phyloP scores from a whole-genome alignment of 257 asterid species.

The Plantago elongata region DNA sequence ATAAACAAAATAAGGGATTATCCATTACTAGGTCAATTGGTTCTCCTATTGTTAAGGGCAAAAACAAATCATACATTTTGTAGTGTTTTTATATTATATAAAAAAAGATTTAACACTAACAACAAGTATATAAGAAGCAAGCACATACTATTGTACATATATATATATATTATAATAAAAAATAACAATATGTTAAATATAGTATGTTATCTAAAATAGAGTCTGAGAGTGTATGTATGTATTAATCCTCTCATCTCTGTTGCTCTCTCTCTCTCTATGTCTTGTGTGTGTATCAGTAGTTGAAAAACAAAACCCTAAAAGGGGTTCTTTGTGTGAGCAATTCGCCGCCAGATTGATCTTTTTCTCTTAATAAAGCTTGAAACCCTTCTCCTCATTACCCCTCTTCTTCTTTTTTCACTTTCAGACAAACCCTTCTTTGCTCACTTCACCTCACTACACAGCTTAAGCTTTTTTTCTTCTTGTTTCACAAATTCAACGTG shows the following conservation, averaged over 20 bases:
- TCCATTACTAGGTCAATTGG: conserved; percentile 10
- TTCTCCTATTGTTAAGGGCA: background rate
- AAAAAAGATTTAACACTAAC: background rate
- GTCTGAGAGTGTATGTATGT: conserved; percentile 16
- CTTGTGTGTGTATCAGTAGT: conserved; percentile 23
- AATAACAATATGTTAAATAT: conserved; percentile 17
- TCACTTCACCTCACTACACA: conserved; percentile 15
- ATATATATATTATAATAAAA: too few species aligned
- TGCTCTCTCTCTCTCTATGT: conserved; percentile 7
- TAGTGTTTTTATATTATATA: background rate
- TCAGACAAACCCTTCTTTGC: conserved; percentile 28
- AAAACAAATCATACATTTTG: background rate
- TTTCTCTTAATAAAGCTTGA: conserved; percentile 24
- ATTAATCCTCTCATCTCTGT: conserved; percentile 34
- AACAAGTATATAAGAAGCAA: too few species aligned
- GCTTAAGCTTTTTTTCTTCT: conserved; percentile 4
- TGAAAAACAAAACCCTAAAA: conserved; percentile 67
- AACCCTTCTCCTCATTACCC: conserved; percentile 22
- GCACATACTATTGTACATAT: too few species aligned
- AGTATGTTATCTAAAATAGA: conserved; percentile 25
- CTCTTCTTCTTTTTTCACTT: conserved; percentile 11
- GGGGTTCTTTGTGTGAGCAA: conserved; percentile 60
- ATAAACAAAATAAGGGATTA: background rate
- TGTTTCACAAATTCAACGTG: background rate
- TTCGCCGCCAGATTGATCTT: conserved; percentile 79